Evolutionary conservation across 208 protist species (phyloP).

Genomic region (Blastocrithidia nonstop): DNA sequence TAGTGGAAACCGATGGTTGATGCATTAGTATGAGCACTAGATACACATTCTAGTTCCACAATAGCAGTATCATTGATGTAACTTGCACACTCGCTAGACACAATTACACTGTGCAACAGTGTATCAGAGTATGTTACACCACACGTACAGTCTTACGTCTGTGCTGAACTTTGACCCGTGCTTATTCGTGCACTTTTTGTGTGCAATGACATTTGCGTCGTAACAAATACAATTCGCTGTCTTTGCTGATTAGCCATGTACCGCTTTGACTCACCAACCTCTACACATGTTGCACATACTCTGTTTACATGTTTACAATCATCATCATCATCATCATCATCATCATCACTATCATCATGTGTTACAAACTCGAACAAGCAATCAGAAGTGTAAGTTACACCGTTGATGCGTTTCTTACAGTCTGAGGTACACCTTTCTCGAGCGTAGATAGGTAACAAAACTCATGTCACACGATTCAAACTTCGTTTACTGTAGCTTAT

Average conservation of each 20-base stretch:
- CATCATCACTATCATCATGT: background rate
- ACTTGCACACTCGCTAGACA: slow-evolving; percentile 25
- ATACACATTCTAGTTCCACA: slow-evolving; percentile 8
- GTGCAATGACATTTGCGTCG: slow-evolving; percentile 23
- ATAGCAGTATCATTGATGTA: slow-evolving; percentile 20
- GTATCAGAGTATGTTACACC: slow-evolving; percentile 1
- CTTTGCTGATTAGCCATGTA: slow-evolving; percentile 57
- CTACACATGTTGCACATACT: slow-evolving; percentile 8
- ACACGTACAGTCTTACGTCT: background rate
- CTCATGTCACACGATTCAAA: slow-evolving; percentile 13
- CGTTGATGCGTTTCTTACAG: too few relatives aligned
- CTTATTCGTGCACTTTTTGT: slow-evolving; percentile 23
- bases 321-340: background rate
- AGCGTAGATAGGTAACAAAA: background rate
- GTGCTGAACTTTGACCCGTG: slow-evolving; percentile 6
- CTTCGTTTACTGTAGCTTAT: slow-evolving; percentile 60
- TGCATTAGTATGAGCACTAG: slow-evolving; percentile 1
- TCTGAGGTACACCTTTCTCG: background rate
- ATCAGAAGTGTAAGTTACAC: too few relatives aligned
- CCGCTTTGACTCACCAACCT: slow-evolving; percentile 48
- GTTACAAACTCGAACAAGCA: too few relatives aligned
- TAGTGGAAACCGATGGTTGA: too few relatives aligned
- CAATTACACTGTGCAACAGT: slow-evolving; percentile 9
- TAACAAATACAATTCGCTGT: slow-evolving; percentile 20
- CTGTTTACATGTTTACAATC: background rate